Evolutionary conservation across 495 filamentous ascomycete species (phyloP).

Genomic region (Penicillium soppii): DNA sequence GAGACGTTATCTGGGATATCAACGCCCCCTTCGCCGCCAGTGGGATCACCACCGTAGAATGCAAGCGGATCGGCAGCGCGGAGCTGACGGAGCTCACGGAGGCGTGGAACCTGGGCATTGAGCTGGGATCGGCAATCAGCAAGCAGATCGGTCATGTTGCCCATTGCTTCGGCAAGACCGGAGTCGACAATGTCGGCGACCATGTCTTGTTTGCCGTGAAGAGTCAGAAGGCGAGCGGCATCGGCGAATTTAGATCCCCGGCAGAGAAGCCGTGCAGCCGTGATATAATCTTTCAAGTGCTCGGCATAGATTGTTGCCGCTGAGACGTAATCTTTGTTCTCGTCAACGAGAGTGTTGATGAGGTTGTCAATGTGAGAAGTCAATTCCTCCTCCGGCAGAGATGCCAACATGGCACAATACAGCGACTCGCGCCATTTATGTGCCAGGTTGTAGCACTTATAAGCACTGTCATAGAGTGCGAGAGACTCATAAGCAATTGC

Average conservation of each 20-base stretch:
- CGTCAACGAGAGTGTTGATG: constrained; percentile 72
- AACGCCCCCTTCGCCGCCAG: constrained; percentile 46
- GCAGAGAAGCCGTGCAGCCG: constrained; percentile 70
- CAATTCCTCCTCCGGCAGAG: constrained; percentile 56
- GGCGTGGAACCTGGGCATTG: constrained; percentile 76
- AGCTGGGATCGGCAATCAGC: constrained; percentile 89
- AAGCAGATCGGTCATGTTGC: constrained; percentile 78
- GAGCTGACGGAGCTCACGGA: constrained; percentile 75
- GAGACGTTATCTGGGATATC: constrained; percentile 91
- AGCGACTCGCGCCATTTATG: constrained; percentile 88
- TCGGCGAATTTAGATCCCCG: constrained; percentile 81
- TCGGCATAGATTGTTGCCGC: constrained; percentile 81
- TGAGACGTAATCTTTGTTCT: constrained; percentile 76
- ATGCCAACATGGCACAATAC: constrained; percentile 67
- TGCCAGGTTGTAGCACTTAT: constrained; percentile 75
- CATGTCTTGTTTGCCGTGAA: constrained; percentile 45
- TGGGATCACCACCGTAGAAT: constrained; percentile 70
- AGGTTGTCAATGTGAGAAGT: constrained; percentile 63
- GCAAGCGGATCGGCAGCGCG: constrained; percentile 78
- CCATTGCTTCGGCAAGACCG: constrained; percentile 74
- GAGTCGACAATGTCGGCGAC: constrained; percentile 65
- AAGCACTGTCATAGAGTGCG: constrained; percentile 65
- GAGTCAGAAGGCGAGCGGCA: constrained; percentile 68
- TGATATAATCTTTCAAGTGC: constrained; percentile 67
- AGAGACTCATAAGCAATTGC: constrained; percentile 87